Evolutionary conservation across 768 basidiomycete species (phyloP).

Genomic region (Boletus rex-veris): DNA sequence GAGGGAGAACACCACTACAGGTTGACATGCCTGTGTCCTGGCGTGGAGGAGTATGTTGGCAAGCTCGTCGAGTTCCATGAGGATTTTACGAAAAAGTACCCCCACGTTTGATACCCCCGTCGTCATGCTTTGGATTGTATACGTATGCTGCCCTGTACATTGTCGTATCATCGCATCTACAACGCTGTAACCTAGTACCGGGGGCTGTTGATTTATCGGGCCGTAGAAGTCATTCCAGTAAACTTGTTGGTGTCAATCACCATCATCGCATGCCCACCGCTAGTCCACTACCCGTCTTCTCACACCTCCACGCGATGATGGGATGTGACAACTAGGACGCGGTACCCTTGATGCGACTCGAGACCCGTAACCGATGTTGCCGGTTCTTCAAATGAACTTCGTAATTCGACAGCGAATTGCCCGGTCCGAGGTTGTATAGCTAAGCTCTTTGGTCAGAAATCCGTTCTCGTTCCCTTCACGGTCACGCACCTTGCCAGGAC

Average conservation of each 20-base stretch:
- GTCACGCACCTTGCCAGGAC: constrained; percentile 78
- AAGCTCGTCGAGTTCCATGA: constrained; percentile 77
- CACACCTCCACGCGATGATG: not conserved
- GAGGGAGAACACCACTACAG: constrained; percentile 89
- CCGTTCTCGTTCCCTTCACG: not conserved
- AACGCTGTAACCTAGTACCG: not conserved
- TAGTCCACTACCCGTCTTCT: no score
- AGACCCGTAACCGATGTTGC: constrained; percentile 72
- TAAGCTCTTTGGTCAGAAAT: constrained; percentile 26
- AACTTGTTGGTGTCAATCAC: no score
- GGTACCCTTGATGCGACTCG: constrained; percentile 42
- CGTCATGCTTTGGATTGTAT: not conserved
- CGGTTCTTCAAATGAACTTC: constrained; percentile 90
- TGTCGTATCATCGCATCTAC: constrained; percentile 1
- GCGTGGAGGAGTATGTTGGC: constrained; percentile 87
- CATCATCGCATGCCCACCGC: no score
- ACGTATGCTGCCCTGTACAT: not conserved
- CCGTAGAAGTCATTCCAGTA: no score
- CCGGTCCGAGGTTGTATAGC: constrained; percentile 89
- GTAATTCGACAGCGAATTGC: constrained; percentile 83
- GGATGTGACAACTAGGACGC: constrained; percentile 18
- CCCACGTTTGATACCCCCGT: constrained; percentile 12
- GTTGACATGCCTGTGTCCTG: constrained; percentile 91
- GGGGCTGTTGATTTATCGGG: no score
- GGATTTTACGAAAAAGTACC: constrained; percentile 53